A percentile compares a stretch with the other conserved stretches of the same genome.
These are phyloP conservation scores for Salix dunnii DNA, from an alignment of 345 rosid species.

Conservation along the genomic window DNA sequence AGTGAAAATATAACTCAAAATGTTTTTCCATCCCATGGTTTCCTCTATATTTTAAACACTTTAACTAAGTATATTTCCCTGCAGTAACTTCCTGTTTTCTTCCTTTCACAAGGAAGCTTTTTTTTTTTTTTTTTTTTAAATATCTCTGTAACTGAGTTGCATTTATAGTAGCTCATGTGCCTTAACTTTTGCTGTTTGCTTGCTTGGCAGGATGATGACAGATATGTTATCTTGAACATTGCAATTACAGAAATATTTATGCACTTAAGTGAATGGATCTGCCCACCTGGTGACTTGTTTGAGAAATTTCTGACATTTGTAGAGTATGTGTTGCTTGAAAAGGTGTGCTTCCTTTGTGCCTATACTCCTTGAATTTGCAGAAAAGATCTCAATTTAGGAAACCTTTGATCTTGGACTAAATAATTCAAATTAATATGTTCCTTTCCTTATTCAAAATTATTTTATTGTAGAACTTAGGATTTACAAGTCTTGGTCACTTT, in stretches of 20 bases:
- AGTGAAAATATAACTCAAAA: neutral
- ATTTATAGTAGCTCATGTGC: neutral
- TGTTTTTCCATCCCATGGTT: neutral
- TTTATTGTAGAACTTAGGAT: neutral
- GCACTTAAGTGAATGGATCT: slow-evolving; percentile 53
- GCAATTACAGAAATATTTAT: slow-evolving; percentile 61
- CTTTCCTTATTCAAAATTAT: neutral
- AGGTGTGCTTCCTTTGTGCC: slow-evolving; percentile 44
- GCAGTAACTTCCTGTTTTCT: neutral
- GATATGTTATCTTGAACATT: slow-evolving; percentile 60
- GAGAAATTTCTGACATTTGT: slow-evolving; percentile 58
- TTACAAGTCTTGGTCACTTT: too few relatives aligned
- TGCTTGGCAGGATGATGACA: slow-evolving; percentile 57
- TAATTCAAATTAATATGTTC: neutral
- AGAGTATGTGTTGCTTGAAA: slow-evolving; percentile 59
- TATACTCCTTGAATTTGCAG: neutral
- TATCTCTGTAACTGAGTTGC: neutral
- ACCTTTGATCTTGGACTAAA: neutral
- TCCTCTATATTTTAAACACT: neutral
- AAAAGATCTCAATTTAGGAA: neutral
- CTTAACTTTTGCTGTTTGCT: slow-evolving; percentile 15
- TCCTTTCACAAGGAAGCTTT: neutral
- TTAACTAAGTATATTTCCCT: neutral
- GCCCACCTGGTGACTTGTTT: slow-evolving; percentile 41
- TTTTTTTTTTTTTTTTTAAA: neutral